Base-by-base conservation (phyloP, 441 rosid species). In the Sinapis alba region DNA sequence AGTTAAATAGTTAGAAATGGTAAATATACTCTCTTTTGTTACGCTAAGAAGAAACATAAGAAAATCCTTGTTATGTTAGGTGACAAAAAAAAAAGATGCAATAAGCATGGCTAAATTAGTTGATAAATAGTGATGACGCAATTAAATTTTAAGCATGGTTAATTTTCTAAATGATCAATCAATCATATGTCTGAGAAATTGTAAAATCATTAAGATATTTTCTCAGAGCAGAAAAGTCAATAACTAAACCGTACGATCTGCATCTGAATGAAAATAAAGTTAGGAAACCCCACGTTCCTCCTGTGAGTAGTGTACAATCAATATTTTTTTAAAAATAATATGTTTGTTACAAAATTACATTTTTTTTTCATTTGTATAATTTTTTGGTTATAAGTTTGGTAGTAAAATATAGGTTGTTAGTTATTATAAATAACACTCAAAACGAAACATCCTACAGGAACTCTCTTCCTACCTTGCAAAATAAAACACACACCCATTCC, bases 211-310 rank as follows among this genome's bases (percentile, higher is more conserved):
- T 45, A 58, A 21, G 9, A 47, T 45, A n/a, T 18, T 27, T 53
- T 27, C 12, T 9, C 2, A 23, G 38, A 16, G 51, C 19, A 45
- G 34, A 76, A 70, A 71, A 71, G 76, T 77, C 80, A 77, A 71
- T 69, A 56, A 58, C 62, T 38, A 57, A 64, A 76, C 67, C 72
- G 76, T 77, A 77, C 75, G 54, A 76, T 69, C 41, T 69, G 26
- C 66, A 63, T 62, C 66, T 76, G 50, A 58, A 63, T 28, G 13
- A 28, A 7, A 9, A 2, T 2, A 70, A 64, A 58, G 68, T 34
- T 65, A 34, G 72, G 76, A 77, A 76, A 77, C 53, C 64, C 71
- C 80, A 77, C 68, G 80, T 70, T 76, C 71, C 61, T 76, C 75
- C 51, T 68, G 65, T 69, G 75, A 69, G 21, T 69, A 69, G 21